These are phyloP conservation scores for Leucaena leucocephala DNA, from an alignment of 306 rosid genomes.

Conservation along the genomic window DNA sequence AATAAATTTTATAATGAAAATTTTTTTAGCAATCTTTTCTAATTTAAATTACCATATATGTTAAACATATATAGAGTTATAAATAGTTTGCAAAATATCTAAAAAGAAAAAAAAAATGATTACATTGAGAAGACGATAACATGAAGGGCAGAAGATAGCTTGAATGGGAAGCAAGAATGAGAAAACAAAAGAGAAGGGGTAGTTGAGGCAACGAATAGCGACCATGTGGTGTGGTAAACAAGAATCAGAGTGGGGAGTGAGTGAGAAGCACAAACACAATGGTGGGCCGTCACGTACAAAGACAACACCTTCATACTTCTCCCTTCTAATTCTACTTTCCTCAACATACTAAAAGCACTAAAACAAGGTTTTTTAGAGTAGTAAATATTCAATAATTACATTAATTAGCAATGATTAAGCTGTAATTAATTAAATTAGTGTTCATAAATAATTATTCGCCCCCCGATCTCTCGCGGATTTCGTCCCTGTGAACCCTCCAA, in stretches of 20 bases:
- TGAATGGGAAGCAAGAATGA: not conserved
- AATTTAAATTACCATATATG: too few relatives aligned
- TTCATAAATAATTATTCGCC: too few relatives aligned
- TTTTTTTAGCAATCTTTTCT: too few relatives aligned
- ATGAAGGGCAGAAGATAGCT: not conserved
- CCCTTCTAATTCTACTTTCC: constrained; percentile 26
- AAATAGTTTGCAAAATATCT: too few relatives aligned
- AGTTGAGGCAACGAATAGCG: constrained; percentile 50
- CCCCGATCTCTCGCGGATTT: constrained; percentile 57
- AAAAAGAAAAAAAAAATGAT: too few relatives aligned
- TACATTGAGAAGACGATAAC: not conserved
- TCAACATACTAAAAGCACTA: not conserved
- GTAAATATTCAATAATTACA: constrained; percentile 37
- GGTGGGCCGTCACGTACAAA: constrained; percentile 53
- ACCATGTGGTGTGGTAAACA: constrained; percentile 43
- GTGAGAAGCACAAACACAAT: constrained; percentile 30
- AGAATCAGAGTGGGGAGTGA: constrained; percentile 32
- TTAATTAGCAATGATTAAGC: constrained; percentile 39
- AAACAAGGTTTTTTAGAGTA: too few relatives aligned
- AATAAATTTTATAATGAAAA: too few relatives aligned
- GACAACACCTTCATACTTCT: constrained; percentile 40
- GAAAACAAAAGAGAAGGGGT: constrained; percentile 22
- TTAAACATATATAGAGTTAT: too few relatives aligned
- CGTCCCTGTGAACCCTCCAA: constrained; percentile 58
- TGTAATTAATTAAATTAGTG: not conserved